Percentiles rank a stretch among this genome's conserved stretches.
phyloP scores from a whole-genome alignment of 1,284 basidiomycete species.

The Marasmius tenuissimus region DNA sequence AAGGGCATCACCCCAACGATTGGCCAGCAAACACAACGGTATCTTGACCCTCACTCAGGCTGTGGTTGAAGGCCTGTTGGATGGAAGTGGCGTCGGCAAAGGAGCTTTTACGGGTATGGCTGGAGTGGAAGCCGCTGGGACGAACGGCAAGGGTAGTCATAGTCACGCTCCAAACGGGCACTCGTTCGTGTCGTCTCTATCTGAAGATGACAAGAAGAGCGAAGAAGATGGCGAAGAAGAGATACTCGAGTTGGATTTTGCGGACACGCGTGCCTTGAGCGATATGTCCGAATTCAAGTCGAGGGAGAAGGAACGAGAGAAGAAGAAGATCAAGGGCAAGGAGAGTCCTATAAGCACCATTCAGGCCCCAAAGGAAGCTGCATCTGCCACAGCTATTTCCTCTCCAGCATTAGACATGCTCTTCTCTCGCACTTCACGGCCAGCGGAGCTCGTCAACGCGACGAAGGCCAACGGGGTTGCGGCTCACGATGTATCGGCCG shows the following conservation, averaged over 20 bases:
- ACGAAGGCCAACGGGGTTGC: background rate
- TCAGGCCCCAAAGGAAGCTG: background rate
- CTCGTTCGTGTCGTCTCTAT: background rate
- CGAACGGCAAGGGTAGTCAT: background rate
- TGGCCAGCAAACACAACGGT: background rate
- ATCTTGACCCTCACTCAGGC: background rate
- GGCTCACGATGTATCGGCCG: background rate
- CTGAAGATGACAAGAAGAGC: background rate
- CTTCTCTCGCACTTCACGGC: background rate
- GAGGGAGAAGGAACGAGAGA: conserved; percentile 6
- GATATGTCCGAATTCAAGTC: conserved; percentile 10
- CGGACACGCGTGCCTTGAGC: conserved; percentile 14
- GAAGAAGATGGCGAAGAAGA: conserved; percentile 13
- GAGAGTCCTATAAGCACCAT: background rate
- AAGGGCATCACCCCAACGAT: background rate
- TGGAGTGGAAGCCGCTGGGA: background rate
- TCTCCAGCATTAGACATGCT: background rate
- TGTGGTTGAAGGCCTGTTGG: background rate
- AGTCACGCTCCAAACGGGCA: background rate
- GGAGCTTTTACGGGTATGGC: background rate
- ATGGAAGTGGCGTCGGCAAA: conserved; percentile 1
- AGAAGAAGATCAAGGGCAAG: conserved; percentile 3
- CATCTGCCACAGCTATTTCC: background rate
- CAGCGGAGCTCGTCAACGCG: background rate
- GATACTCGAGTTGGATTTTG: conserved; percentile 17